Percentiles rank a stretch among this genome's conserved stretches.
phyloP scores from a whole-genome alignment of 2,329 filamentous ascomycete genomes.

The Nannizziopsis barbatae region DNA sequence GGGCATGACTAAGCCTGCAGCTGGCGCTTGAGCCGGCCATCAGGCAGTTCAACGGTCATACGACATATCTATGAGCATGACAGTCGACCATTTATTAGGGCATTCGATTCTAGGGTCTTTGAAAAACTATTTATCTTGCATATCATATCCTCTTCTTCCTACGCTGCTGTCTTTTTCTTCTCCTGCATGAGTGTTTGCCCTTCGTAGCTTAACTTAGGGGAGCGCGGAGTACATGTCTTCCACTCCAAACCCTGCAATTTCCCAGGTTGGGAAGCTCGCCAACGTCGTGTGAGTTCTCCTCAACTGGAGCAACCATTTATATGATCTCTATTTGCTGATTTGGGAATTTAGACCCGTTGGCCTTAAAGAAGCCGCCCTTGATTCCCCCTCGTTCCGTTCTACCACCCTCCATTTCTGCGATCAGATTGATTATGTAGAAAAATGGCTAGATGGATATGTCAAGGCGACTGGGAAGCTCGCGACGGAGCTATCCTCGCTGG shows the following conservation, averaged over 20 bases:
- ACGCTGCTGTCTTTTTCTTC: background rate
- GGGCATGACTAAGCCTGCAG: conserved; percentile 10
- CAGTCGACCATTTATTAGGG: background rate
- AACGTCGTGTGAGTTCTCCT: conserved; percentile 35
- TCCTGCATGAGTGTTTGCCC: background rate
- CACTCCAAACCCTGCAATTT: conserved; percentile 27
- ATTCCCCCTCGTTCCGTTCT: conserved; percentile 90
- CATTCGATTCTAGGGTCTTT: conserved; percentile 2
- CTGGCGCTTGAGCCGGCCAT: background rate
- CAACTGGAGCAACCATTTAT: background rate
- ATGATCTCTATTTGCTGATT: background rate
- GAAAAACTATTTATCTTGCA: background rate
- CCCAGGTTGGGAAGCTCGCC: conserved; percentile 36
- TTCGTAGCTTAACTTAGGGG: background rate
- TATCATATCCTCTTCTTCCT: background rate
- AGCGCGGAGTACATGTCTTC: conserved; percentile 28
- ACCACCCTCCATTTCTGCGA: conserved; percentile 77
- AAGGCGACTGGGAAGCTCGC: conserved; percentile 52
- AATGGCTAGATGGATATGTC: conserved; percentile 72
- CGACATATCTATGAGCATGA: background rate
- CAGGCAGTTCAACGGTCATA: background rate
- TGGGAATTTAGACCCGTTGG: conserved; percentile 54
- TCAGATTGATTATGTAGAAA: conserved; percentile 80
- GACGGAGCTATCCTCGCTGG: conserved; percentile 59
- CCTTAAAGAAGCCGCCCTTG: conserved; percentile 87